Conservation (phyloP, 768 basidiomycete genomes). For the Tubosaeta sp. region DNA sequence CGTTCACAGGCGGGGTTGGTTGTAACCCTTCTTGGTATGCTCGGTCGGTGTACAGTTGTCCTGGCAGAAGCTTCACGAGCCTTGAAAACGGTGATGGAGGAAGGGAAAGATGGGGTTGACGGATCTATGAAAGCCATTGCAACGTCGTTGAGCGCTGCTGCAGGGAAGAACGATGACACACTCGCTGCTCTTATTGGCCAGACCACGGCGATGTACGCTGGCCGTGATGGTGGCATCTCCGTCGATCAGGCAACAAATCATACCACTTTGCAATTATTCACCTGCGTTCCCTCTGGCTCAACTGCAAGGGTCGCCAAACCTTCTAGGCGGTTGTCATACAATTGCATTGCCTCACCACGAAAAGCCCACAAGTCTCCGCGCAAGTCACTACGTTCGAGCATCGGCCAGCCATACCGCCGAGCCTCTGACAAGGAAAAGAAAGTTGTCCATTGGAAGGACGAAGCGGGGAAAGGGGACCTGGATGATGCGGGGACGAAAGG, state of each 20-base stretch:
- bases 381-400: constrained; percentile 67
- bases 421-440: constrained; percentile 68
- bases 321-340: constrained; percentile 43
- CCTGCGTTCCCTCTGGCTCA: constrained; percentile 46
- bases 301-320: constrained; percentile 41
- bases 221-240: constrained; percentile 31
- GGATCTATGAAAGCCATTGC: constrained; percentile 46
- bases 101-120: constrained; percentile 34
- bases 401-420: constrained; percentile 56
- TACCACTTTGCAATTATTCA: constrained; percentile 37
- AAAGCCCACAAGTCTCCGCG: constrained; percentile 58
- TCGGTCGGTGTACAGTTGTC: constrained; percentile 73
- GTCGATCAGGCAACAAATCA: constrained; percentile 53
- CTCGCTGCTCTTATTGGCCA: constrained; percentile 67
- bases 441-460: constrained; percentile 84
- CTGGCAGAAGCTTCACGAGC: constrained; percentile 54
- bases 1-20: constrained; percentile 62
- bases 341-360: constrained; percentile 42
- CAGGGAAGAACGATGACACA: constrained; percentile 64
- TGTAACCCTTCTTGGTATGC: constrained; percentile 72
- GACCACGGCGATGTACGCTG: constrained; percentile 56
- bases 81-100: constrained; percentile 38
- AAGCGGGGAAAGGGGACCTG: constrained; percentile 77
- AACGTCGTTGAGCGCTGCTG: constrained; percentile 47
- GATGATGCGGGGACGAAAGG: constrained; percentile 52